Evolutionary conservation across 345 rosid genomes (phyloP).

Genomic region (Hibiscus tridactylites): DNA sequence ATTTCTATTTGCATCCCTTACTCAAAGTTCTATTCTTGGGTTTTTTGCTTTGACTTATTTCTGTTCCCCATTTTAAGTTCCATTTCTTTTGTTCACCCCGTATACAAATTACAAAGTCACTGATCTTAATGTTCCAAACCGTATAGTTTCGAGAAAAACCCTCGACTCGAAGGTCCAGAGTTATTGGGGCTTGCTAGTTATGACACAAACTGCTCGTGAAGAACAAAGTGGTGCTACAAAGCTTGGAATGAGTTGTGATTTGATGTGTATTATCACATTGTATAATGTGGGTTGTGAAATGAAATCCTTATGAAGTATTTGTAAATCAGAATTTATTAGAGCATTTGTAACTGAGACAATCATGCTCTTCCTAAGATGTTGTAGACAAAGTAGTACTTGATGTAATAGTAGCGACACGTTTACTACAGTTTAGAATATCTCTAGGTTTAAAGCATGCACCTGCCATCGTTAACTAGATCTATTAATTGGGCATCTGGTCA

Average conservation of each 20-base stretch:
- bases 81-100: not conserved
- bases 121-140: not conserved
- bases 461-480: not conserved
- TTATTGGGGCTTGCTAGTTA: constrained; percentile 83
- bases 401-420: constrained; percentile 9
- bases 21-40: not conserved
- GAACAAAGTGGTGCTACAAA: not conserved
- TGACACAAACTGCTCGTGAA: constrained; percentile 75
- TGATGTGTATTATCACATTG: constrained; percentile 13
- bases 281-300: constrained; percentile 18
- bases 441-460: not conserved
- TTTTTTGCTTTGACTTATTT: not conserved
- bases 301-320: constrained; percentile 17
- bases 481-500: not conserved
- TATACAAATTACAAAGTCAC: not conserved
- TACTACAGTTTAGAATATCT: not conserved
- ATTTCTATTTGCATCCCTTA: not conserved
- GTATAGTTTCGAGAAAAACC: constrained; percentile 83
- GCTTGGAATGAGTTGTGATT: constrained; percentile 8
- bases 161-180: constrained; percentile 88
- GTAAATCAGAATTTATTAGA: constrained; percentile 24
- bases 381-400: constrained; percentile 13
- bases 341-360: constrained; percentile 5
- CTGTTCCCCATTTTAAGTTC: not conserved
- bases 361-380: constrained; percentile 17